Evolutionary conservation across 495 filamentous ascomycete species (phyloP).

Genomic region (Xylaria palmicola): DNA sequence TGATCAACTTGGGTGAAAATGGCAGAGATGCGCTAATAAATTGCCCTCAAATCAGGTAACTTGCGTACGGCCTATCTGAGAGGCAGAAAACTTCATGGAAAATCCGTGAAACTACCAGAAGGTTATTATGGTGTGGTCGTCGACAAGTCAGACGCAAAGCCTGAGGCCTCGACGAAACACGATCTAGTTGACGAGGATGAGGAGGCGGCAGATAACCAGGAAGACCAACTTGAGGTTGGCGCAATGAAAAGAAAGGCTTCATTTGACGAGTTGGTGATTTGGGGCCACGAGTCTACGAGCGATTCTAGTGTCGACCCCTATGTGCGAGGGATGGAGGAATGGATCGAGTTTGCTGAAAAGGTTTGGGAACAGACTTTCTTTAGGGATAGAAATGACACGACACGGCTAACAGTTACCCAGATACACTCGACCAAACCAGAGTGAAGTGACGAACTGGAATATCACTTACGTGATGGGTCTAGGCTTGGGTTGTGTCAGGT

Average conservation of each 20-base stretch:
- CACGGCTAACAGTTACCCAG: slow-evolving; percentile 8
- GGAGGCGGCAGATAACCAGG: slow-evolving; percentile 44
- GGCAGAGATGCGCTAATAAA: background rate
- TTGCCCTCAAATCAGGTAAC: slow-evolving; percentile 32
- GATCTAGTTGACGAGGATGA: slow-evolving; percentile 30
- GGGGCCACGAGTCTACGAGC: slow-evolving; percentile 68
- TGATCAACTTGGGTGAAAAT: background rate
- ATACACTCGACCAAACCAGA: slow-evolving; percentile 25
- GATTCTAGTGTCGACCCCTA: slow-evolving; percentile 55
- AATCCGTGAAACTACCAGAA: slow-evolving; percentile 63
- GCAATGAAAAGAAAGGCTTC: slow-evolving; percentile 62
- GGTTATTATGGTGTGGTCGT: slow-evolving; percentile 67
- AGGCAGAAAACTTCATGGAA: slow-evolving; percentile 76
- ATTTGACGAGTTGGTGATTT: slow-evolving; percentile 80
- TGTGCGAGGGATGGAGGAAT: slow-evolving; percentile 71
- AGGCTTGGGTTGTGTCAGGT: background rate
- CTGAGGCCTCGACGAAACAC: slow-evolving; percentile 22
- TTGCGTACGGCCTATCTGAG: slow-evolving; percentile 70
- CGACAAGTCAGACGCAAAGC: slow-evolving; percentile 30
- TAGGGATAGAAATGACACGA: background rate
- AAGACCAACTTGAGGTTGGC: slow-evolving; percentile 47
- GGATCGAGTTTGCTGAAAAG: slow-evolving; percentile 72
- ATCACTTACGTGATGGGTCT: background rate
- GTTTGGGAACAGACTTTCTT: slow-evolving; percentile 24
- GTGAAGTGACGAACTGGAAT: background rate